phyloP scores from a whole-genome alignment of 805 yeast genomes.

The Kodamaea sagamina region DNA sequence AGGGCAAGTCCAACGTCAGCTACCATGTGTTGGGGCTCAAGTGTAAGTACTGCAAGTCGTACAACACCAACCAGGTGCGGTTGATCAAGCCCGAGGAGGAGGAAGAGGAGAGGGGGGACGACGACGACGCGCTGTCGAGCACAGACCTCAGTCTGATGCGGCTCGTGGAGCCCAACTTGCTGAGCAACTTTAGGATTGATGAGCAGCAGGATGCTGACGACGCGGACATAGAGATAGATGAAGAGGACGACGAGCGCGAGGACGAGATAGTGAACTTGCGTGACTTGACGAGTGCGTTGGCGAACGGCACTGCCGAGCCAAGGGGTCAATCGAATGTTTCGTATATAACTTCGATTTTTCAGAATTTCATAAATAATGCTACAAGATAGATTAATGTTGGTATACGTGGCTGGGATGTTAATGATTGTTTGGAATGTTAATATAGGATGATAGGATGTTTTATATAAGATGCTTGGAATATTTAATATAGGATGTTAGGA shows the following conservation, averaged over 20 bases:
- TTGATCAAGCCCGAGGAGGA: constrained; percentile 67
- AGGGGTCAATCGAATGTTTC: constrained; percentile 26
- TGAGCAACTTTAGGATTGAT: constrained; percentile 40
- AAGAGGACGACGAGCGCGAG: constrained; percentile 26
- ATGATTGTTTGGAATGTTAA: too few relatives aligned
- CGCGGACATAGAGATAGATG: constrained; percentile 27
- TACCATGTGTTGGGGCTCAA: constrained; percentile 86
- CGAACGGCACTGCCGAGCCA: constrained; percentile 13
- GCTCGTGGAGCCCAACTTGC: constrained; percentile 36
- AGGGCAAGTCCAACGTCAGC: constrained; percentile 70
- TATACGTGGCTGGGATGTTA: too few relatives aligned
- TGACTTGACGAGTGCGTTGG: constrained; percentile 20
- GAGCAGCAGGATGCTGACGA: constrained; percentile 27
- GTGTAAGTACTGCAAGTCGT: constrained; percentile 84
- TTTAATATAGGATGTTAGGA: too few relatives aligned
- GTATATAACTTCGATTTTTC: constrained; percentile 39
- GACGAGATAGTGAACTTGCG: constrained; percentile 30
- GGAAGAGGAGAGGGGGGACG: constrained; percentile 20
- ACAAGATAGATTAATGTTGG: constrained; percentile 7
- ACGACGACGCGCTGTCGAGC: background rate
- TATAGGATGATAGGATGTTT: too few relatives aligned
- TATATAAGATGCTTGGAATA: too few relatives aligned
- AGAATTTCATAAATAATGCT: constrained; percentile 38
- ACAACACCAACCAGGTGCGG: constrained; percentile 76
- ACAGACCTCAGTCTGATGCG: constrained; percentile 23